phyloP scores from a whole-genome alignment of 768 basidiomycete species.

The Mycena belliarum region DNA sequence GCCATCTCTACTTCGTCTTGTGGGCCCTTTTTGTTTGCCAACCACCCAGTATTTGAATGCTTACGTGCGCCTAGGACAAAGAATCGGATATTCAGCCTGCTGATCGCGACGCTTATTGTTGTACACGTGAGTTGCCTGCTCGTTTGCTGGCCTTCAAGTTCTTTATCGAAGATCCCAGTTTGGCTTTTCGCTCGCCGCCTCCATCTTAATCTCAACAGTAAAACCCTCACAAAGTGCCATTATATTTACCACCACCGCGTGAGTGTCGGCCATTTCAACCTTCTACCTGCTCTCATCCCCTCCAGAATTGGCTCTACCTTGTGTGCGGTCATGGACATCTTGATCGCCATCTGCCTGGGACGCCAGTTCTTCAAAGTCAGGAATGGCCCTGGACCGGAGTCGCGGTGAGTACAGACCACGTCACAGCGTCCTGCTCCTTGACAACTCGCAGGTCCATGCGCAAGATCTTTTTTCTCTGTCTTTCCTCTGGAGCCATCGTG shows the following conservation, averaged over 20 bases:
- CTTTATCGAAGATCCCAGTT: background rate
- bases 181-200: constrained; percentile 8
- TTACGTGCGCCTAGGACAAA: constrained; percentile 5
- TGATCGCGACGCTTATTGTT: constrained; percentile 1
- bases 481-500: constrained; percentile 18
- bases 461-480: constrained; percentile 9
- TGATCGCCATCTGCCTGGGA: constrained; percentile 13
- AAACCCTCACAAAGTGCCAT: background rate
- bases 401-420: background rate
- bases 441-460: constrained; percentile 7
- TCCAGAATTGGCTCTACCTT: constrained; percentile 10
- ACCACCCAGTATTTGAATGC: background rate
- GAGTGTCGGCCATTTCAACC: background rate
- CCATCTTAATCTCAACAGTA: constrained; percentile 1
- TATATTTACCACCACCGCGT: constrained; percentile 9
- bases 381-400: background rate
- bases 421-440: background rate
- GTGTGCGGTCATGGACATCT: constrained; percentile 13
- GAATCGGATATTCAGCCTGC: constrained; percentile 5
- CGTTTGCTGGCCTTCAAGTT: background rate
- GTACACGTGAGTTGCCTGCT: constrained; percentile 7
- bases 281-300: background rate
- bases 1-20: constrained; percentile 19
- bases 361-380: constrained; percentile 13
- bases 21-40: background rate